Conservation (phyloP, 1,139 yeast genomes). For the Kodamaea suecica region DNA sequence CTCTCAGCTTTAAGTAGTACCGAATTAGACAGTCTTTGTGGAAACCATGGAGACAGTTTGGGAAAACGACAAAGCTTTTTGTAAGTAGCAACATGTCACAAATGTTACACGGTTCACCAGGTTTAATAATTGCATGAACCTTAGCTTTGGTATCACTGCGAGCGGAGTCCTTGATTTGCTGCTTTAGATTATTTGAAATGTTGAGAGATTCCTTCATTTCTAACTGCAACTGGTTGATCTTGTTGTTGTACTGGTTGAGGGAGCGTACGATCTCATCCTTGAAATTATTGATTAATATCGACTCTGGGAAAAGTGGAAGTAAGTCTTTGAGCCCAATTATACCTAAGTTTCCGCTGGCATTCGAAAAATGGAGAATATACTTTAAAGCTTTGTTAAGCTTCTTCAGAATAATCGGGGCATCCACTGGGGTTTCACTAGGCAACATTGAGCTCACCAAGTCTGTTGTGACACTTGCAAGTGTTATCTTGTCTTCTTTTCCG, state of each 20-base stretch:
- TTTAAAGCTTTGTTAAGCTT: conserved; percentile 25
- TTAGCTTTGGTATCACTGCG: conserved; percentile 39
- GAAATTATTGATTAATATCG: conserved; percentile 75
- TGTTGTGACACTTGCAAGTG: conserved; percentile 9
- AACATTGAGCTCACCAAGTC: conserved; percentile 10
- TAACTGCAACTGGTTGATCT: conserved; percentile 58
- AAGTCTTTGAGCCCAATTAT: conserved; percentile 71
- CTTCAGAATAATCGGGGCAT: conserved; percentile 11
- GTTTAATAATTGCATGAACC: conserved; percentile 54
- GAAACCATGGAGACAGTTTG: conserved; percentile 81
- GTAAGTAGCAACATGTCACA: conserved; percentile 69
- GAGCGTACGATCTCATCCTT: conserved; percentile 81
- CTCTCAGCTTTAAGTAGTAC: conserved; percentile 52
- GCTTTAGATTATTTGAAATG: conserved; percentile 60
- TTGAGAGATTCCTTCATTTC: conserved; percentile 76
- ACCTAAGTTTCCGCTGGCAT: conserved; percentile 12
- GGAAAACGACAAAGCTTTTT: conserved; percentile 76
- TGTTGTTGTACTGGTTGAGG: conserved; percentile 66
- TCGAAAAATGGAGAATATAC: conserved; percentile 48
- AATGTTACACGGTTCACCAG: conserved; percentile 77
- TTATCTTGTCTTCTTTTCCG: neutral
- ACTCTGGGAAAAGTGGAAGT: conserved; percentile 80
- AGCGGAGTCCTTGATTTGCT: conserved; percentile 53
- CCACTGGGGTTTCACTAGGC: neutral
- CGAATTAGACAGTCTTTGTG: conserved; percentile 84